Evolutionary conservation across 2,329 filamentous ascomycete genomes (phyloP), one percentile per base, ranked within the genome.

Genomic region (Metarhizium brunneum): DNA sequence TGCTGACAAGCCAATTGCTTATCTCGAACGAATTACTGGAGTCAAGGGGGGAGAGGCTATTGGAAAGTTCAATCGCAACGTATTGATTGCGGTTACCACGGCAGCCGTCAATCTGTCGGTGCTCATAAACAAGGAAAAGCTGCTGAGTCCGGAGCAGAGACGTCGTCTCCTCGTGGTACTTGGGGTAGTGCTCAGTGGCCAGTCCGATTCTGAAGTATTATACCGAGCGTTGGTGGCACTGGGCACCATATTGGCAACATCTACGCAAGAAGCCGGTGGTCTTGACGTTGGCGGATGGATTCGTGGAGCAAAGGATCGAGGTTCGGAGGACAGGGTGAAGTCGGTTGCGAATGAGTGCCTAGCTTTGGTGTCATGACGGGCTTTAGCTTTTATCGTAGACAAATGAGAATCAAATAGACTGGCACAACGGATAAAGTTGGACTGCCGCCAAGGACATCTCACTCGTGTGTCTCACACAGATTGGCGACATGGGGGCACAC

Each of bases 61-160:
- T n/a, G 79, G 78, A 60, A 61, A 71, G 13, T 72, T 70, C 53
- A 94, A 95, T 67, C 84, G 88, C 53, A 95, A 95, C 62, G 76
- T 97, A 11, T 82, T 87, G 52, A 86, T 96, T 55, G 92, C 94
- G 0, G 76, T 90, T 18, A 85, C 89, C 1, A 96, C 94, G 0
- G 78, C 90, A 0, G 85, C 87, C 57, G 86, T 97, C 67, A 97
- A 99, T 71, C 87, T 88, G 60, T 79, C 90, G 0, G 90, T 96
- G 1, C 78, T 92, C 11, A 79, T 89, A 8, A 60, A 73, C 35
- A 73, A 73, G 53, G 70, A 77, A 60, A 76, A 69, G 58, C 70
- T 71, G 57, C 69, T 69, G 56, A 64, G 56, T 36, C 66, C 57
- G 38, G 69, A 64, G 52, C 66, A 67, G 38, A 67, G 67, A 18